Percentiles rank a stretch among this genome's conserved stretches.
Evolutionary conservation across 2,329 filamentous ascomycete species (phyloP).

Genomic region (Botrytis tulipae): DNA sequence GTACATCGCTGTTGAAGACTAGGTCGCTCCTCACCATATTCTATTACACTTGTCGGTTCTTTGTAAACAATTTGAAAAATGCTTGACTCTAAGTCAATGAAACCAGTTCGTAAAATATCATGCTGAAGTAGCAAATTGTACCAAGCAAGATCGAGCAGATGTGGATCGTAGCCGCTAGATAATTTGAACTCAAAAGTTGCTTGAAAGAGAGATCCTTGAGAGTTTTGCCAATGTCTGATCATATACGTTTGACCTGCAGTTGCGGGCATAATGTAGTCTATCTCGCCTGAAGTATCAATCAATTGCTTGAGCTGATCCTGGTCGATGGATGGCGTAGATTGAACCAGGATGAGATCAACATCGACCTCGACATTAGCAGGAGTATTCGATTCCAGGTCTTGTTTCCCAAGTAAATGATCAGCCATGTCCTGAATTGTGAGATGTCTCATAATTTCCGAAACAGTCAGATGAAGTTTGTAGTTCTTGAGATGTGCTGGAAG

Average conservation of each 20-base stretch:
- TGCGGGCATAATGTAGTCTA: conserved; percentile 60
- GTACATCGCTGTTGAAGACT: conserved; percentile 20
- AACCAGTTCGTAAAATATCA: conserved; percentile 66
- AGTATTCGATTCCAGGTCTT: not conserved
- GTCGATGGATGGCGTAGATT: conserved; percentile 44
- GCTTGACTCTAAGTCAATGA: conserved; percentile 50
- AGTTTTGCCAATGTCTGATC: conserved; percentile 72
- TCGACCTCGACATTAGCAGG: conserved; percentile 46
- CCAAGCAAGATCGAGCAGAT: conserved; percentile 60
- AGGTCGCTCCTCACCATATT: conserved; percentile 29
- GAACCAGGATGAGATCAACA: conserved; percentile 42
- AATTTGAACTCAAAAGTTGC: conserved; percentile 64
- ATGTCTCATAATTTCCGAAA: conserved; percentile 69
- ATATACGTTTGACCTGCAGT: conserved; percentile 79
- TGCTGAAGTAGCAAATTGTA: conserved; percentile 50
- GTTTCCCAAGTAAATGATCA: conserved; percentile 32
- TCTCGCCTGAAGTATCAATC: conserved; percentile 44
- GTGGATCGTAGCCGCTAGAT: conserved; percentile 38
- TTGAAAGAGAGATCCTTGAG: conserved; percentile 66
- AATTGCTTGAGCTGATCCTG: conserved; percentile 39
- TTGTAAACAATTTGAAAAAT: conserved; percentile 64
- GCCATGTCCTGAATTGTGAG: conserved; percentile 66
- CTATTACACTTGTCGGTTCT: conserved; percentile 39
- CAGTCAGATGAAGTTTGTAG: conserved; percentile 58
- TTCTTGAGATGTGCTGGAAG: conserved; percentile 69